Conservation (phyloP, 257 asterid species). For the Solanum sparsipilum region DNA sequence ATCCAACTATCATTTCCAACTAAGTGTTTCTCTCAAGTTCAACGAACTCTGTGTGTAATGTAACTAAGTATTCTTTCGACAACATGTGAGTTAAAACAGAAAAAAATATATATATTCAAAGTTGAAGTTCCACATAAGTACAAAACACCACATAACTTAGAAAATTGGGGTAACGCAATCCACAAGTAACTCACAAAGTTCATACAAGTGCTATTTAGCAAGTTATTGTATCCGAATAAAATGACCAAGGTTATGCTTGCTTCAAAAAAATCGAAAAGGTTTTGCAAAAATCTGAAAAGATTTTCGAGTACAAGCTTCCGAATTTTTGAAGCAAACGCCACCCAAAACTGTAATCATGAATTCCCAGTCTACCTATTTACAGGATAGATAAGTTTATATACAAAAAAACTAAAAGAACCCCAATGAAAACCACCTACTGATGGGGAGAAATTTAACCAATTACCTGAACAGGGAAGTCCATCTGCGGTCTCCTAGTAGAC, state of each 20-base stretch:
- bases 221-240: background rate
- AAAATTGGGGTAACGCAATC: background rate
- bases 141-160: background rate
- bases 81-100: background rate
- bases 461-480: conserved; percentile 98
- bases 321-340: background rate
- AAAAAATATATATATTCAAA: background rate
- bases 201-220: background rate
- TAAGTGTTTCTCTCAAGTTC: background rate
- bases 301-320: background rate
- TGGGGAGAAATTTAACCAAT: background rate
- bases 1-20: background rate
- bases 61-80: background rate
- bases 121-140: background rate
- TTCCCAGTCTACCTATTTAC: background rate
- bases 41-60: background rate
- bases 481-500: conserved; percentile 85
- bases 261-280: background rate
- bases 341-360: background rate
- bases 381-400: background rate
- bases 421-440: background rate
- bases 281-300: background rate
- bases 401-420: background rate
- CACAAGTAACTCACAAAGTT: background rate
- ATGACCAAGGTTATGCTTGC: background rate